Evolutionary conservation across 176 grass and related monocot genomes (phyloP).

Genomic region (Bromus sterilis): DNA sequence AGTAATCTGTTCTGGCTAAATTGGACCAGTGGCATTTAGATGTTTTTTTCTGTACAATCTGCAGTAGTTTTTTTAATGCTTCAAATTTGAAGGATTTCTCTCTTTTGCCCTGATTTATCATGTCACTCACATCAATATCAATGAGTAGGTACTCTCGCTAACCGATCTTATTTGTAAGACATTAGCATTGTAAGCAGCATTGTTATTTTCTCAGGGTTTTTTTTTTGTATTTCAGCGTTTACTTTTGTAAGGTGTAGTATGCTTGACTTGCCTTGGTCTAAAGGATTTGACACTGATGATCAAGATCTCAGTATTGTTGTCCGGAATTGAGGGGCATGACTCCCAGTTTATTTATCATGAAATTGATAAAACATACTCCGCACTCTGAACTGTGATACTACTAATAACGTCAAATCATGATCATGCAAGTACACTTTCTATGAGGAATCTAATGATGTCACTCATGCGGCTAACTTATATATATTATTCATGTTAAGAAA

Average conservation of each 20-base stretch:
- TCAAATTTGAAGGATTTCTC: not conserved
- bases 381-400: too few relatives aligned
- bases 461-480: not conserved
- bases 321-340: too few relatives aligned
- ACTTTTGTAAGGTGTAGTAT: not conserved
- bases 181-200: not conserved
- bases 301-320: too few relatives aligned
- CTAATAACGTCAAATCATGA: not conserved
- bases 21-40: not conserved
- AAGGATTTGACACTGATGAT: not conserved
- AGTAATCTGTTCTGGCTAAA: not conserved
- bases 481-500: not conserved
- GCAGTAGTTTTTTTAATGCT: not conserved
- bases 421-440: not conserved
- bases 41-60: not conserved
- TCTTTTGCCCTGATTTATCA: not conserved
- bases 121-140: not conserved
- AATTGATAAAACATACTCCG: too few relatives aligned
- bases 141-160: not conserved
- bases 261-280: not conserved
- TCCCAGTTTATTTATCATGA: too few relatives aligned
- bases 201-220: not conserved
- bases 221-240: not conserved
- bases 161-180: not conserved
- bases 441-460: not conserved